These are phyloP conservation scores for Eimeria brunetti DNA, from an alignment of 169 alveolate species.

Conservation along the genomic window DNA sequence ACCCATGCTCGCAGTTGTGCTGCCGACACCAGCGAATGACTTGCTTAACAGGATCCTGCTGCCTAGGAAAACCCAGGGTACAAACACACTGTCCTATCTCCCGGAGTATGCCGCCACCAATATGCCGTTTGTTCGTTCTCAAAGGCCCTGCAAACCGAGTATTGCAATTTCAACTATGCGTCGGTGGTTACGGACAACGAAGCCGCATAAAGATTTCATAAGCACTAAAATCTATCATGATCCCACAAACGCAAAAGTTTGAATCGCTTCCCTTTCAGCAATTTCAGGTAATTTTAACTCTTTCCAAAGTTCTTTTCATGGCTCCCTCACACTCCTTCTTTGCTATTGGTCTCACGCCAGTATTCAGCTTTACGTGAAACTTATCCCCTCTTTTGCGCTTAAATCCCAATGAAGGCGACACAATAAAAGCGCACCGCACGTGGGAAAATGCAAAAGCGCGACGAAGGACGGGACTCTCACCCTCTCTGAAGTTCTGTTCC, in stretches of 20 bases:
- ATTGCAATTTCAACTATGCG: too few relatives aligned
- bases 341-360: constrained; percentile 94
- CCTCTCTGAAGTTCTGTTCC: constrained; percentile 51
- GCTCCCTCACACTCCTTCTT: constrained; percentile 96
- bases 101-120: too few relatives aligned
- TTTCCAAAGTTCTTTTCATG: constrained; percentile 96
- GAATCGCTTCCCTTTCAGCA: constrained; percentile 93
- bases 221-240: too few relatives aligned
- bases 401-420: constrained; percentile 89
- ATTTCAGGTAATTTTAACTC: constrained; percentile 93
- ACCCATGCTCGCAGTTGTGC: too few relatives aligned
- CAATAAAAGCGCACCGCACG: constrained; percentile 60
- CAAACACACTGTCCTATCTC: too few relatives aligned
- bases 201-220: too few relatives aligned
- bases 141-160: too few relatives aligned
- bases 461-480: constrained; percentile 45
- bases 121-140: too few relatives aligned
- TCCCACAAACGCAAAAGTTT: constrained; percentile 86
- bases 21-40: too few relatives aligned
- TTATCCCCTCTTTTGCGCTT: constrained; percentile 93
- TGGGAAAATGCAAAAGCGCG: constrained; percentile 11
- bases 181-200: too few relatives aligned
- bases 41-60: too few relatives aligned
- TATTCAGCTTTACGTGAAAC: constrained; percentile 93
- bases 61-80: too few relatives aligned